Evolutionary conservation across 2,329 filamentous ascomycete genomes (phyloP).

Genomic region (Ophiostoma ulmi): DNA sequence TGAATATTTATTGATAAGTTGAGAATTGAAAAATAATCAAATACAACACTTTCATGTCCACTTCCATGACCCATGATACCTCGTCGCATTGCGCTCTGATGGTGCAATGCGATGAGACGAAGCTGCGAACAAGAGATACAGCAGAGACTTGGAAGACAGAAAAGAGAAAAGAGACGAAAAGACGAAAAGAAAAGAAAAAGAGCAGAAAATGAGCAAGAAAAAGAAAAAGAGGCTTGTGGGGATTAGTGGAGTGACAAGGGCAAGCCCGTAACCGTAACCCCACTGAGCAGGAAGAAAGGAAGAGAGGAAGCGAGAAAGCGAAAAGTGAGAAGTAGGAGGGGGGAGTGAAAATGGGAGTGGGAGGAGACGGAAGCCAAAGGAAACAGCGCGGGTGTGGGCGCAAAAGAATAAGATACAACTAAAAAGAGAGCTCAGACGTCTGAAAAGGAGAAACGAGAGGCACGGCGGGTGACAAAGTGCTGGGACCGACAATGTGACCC

Average conservation of each 20-base stretch:
- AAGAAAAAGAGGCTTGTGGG: constrained; percentile 21
- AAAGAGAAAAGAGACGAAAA: background rate
- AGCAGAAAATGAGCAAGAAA: background rate
- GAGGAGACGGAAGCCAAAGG: too few relatives aligned
- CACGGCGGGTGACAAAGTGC: constrained; percentile 24
- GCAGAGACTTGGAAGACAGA: background rate
- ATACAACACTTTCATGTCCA: too few relatives aligned
- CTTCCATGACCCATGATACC: too few relatives aligned
- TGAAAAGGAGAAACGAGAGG: background rate
- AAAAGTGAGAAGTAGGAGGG: background rate
- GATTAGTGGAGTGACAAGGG: constrained; percentile 21
- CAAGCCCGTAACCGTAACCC: constrained; percentile 5
- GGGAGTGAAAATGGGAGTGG: too few relatives aligned
- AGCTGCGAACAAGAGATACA: too few relatives aligned
- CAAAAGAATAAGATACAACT: background rate
- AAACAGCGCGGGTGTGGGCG: too few relatives aligned
- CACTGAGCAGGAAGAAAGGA: constrained; percentile 21
- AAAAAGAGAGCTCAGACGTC: background rate
- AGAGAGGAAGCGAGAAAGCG: background rate
- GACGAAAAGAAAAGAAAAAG: background rate
- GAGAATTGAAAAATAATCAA: too few relatives aligned
- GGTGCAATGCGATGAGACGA: too few relatives aligned
- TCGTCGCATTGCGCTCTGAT: too few relatives aligned
- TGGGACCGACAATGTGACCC: constrained; percentile 22
- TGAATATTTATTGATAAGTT: background rate